phyloP scores from a whole-genome alignment of 108 stramenopile genomes.

The Nitzschia sp. region DNA sequence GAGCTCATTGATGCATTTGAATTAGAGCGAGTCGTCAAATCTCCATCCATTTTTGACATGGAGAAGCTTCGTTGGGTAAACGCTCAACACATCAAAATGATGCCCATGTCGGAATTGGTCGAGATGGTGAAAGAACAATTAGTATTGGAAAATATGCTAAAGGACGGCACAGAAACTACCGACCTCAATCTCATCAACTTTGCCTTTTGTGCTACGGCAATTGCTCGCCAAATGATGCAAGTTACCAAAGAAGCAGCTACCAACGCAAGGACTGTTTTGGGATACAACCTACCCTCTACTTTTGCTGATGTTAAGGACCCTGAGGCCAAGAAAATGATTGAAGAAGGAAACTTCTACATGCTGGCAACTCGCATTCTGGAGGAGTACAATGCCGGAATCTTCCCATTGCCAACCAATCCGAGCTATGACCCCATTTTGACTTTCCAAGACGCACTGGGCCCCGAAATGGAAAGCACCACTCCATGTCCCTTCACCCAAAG shows the following conservation, averaged over 20 bases:
- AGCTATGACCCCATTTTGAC: slow-evolving; percentile 49
- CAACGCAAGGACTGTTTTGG: slow-evolving; percentile 78
- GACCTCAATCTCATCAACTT: slow-evolving; percentile 46
- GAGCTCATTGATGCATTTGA: slow-evolving; percentile 95
- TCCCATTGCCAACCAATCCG: slow-evolving; percentile 60
- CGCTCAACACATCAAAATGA: slow-evolving; percentile 85
- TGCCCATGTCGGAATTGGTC: slow-evolving; percentile 56
- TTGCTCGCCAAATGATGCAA: slow-evolving; percentile 91
- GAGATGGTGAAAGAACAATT: slow-evolving; percentile 78
- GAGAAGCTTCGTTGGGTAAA: slow-evolving; percentile 97
- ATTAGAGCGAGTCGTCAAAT: slow-evolving; percentile 89
- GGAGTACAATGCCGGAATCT: slow-evolving; percentile 46
- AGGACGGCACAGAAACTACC: slow-evolving; percentile 41
- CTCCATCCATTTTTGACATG: slow-evolving; percentile 95
- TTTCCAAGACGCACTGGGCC: slow-evolving; percentile 73
- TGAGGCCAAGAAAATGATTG: slow-evolving; percentile 74
- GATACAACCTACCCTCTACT: slow-evolving; percentile 70
- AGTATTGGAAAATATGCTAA: slow-evolving; percentile 50
- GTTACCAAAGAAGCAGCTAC: slow-evolving; percentile 82
- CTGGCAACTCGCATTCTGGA: slow-evolving; percentile 56
- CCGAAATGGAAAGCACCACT: slow-evolving; percentile 70
- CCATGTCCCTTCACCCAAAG: slow-evolving; percentile 46
- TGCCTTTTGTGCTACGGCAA: slow-evolving; percentile 69
- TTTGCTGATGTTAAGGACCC: slow-evolving; percentile 65
- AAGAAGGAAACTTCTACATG: slow-evolving; percentile 77